phyloP scores from a whole-genome alignment of 805 yeast genomes.

The Metschnikowia gelsemii region DNA sequence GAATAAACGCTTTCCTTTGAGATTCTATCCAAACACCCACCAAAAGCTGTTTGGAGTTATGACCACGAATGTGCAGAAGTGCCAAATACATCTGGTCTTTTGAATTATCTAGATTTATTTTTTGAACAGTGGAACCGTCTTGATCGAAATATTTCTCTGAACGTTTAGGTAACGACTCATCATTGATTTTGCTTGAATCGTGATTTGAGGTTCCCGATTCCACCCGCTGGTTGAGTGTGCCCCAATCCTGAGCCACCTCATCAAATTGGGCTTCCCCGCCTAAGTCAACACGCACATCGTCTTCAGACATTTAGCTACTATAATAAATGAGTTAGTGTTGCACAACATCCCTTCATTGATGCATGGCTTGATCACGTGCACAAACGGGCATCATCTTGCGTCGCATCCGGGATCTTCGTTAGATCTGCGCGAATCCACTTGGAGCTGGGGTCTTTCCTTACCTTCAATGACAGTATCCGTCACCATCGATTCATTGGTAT shows the following conservation, averaged over 20 bases:
- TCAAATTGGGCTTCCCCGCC: slow-evolving; percentile 28
- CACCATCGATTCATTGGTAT: slow-evolving; percentile 19
- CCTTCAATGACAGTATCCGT: slow-evolving; percentile 10
- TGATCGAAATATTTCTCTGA: slow-evolving; percentile 89
- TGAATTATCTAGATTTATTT: slow-evolving; percentile 47
- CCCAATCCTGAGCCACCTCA: slow-evolving; percentile 58
- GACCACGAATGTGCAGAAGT: slow-evolving; percentile 50
- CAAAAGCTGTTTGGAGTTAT: slow-evolving; percentile 47
- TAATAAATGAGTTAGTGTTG: background rate
- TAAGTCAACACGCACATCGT: slow-evolving; percentile 10
- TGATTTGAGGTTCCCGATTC: background rate
- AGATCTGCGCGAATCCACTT: too few relatives aligned
- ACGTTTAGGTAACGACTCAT: slow-evolving; percentile 55
- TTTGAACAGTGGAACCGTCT: slow-evolving; percentile 63
- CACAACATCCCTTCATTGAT: background rate
- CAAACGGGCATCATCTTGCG: background rate
- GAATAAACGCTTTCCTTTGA: slow-evolving; percentile 31
- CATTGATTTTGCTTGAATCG: slow-evolving; percentile 3
- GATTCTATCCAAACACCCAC: slow-evolving; percentile 48
- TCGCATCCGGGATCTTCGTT: background rate
- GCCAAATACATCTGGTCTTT: slow-evolving; percentile 74
- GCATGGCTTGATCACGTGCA: background rate
- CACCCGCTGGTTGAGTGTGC: slow-evolving; percentile 21
- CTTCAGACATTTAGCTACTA: slow-evolving; percentile 13
- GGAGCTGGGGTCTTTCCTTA: background rate